Evolutionary conservation across 2,329 filamentous ascomycete genomes (phyloP), one percentile per base, ranked within the genome.

Genomic region (Dactylella cylindrospora): DNA sequence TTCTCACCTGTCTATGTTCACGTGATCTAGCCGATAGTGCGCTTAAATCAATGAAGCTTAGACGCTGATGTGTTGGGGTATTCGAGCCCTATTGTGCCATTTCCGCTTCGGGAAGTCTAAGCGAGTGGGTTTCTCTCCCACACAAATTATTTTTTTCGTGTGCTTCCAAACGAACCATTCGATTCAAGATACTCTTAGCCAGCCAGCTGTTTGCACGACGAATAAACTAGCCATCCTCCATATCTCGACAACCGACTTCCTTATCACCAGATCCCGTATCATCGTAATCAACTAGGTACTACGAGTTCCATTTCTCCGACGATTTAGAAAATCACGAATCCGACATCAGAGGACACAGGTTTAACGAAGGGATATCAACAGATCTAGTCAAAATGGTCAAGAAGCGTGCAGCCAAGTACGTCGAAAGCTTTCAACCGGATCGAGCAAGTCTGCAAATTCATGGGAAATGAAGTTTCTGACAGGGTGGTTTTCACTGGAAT

Each of bases 331-430:
- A 25, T 19, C 19, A 25, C 36, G 36, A 40, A n/a, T 25, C 10
- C 36, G 36, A 25, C 13, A 40, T 7, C 3, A 19, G 19, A 10
- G 17, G 15, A 41, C 19, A 44, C 39, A 32, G 49, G 46, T 19
- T 62, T 62, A 62, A 62, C 57, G 31, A 44, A 39, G 23, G 39
- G 28, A 22, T 49, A 22, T 49, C 13, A 31, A 12, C 43, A 62
- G 57, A 62, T 54, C n/a, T 33, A 36, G 49, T 49, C 57, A 62
- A 62, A 53, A 86, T 85, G 83, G 83, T 85, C 78, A 85, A 86
- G 80, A 86, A 86, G 80, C 79, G 83, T 76, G 82, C 83, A 74
- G 83, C 81, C 78, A 86, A 86, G 82, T 85, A 82, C 75, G 79
- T 73, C 45, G 53, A 31, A 33, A 32, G 25, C 43, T 17, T 28